These are phyloP conservation scores for Colletotrichum euphorbiae DNA, from an alignment of 2,329 filamentous ascomycete genomes.

Conservation along the genomic window DNA sequence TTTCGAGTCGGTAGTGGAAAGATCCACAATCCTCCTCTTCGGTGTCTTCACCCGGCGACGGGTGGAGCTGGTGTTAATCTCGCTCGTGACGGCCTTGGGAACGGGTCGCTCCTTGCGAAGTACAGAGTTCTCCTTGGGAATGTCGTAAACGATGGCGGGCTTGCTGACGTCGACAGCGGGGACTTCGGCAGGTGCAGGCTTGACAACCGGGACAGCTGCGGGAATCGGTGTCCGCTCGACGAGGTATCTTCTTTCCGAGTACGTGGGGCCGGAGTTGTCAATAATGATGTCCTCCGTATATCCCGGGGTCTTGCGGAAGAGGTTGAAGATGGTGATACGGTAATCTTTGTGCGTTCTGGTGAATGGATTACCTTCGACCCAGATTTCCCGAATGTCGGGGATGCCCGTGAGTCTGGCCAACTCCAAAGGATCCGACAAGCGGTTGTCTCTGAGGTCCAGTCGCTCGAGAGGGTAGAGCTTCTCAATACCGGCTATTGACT, in stretches of 20 bases:
- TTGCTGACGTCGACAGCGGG: constrained; percentile 76
- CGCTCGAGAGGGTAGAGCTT: constrained; percentile 88
- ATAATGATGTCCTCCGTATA: constrained; percentile 92
- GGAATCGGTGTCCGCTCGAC: constrained; percentile 84
- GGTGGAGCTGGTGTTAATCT: constrained; percentile 68
- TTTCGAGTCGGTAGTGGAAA: constrained; percentile 64
- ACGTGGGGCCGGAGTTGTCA: constrained; percentile 85
- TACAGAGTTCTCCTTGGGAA: constrained; percentile 61
- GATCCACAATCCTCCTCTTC: constrained; percentile 73
- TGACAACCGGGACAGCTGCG: constrained; percentile 81
- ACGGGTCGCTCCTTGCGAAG: constrained; percentile 70
- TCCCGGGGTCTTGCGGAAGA: constrained; percentile 90
- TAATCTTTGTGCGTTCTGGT: constrained; percentile 88
- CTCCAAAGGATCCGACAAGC: constrained; percentile 89
- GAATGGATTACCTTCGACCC: constrained; percentile 92
- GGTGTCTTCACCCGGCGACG: constrained; percentile 67
- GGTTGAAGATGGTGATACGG: constrained; percentile 91
- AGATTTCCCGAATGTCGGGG: constrained; percentile 91
- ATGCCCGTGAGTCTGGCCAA: constrained; percentile 89
- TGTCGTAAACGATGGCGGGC: constrained; percentile 68
- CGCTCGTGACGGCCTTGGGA: constrained; percentile 66
- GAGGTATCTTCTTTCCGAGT: constrained; percentile 85
- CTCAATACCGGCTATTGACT: constrained; percentile 90
- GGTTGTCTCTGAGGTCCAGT: constrained; percentile 91
- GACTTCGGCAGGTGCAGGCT: constrained; percentile 72